Evolutionary conservation across 2,329 filamentous ascomycete genomes (phyloP), one percentile per base, ranked within the genome.

Genomic region (Sordariomycetes sp.): DNA sequence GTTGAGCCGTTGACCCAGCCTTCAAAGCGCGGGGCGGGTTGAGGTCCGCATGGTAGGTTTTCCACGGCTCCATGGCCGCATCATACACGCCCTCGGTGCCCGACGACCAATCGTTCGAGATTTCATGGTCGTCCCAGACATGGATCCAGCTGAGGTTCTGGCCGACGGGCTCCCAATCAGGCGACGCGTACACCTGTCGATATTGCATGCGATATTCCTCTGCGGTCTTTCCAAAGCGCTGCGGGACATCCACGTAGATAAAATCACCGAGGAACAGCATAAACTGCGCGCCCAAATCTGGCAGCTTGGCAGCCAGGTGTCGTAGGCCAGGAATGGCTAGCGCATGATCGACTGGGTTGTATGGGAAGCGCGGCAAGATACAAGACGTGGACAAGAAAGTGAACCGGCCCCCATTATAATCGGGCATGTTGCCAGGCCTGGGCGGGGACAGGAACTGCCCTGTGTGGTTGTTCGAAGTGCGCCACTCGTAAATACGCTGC

Each of bases 121-220:
- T 95, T 53, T 98, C 92, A 49, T 98, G 92, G 53, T 98, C 92
- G 51, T 98, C 92, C 6, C 95, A 73, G 3, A 94, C 88, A 50
- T 98, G 92, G 29, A 96, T 86, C 92, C 92, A 98, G 47, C 88
- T 93, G n/a, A 96, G 65, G 36, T 86, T 79, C 45, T 82, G 70
- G 1, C 77, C 77, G 9, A 84, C 78, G 1, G 76, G 64, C 1
- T 74, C 67, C 92, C 92, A 98, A 43, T 94, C 90, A 0, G 90
- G 90, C 3, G 88, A 94, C 0, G 86, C 82, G 51, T 98, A 98
- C n/a, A 95, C 80, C 47, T 93, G 86, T 15, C 90, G 80, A 52
- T 98, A 98, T 52, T 95, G 87, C 51, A 86, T 77, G 32, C 88
- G 76, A 55, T 95, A 98, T 48, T 87, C 78, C 35, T 85, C 78